These are phyloP conservation scores for Pseudogymnoascus sp. DNA, from an alignment of 2,329 filamentous ascomycete genomes.

Conservation along the genomic window DNA sequence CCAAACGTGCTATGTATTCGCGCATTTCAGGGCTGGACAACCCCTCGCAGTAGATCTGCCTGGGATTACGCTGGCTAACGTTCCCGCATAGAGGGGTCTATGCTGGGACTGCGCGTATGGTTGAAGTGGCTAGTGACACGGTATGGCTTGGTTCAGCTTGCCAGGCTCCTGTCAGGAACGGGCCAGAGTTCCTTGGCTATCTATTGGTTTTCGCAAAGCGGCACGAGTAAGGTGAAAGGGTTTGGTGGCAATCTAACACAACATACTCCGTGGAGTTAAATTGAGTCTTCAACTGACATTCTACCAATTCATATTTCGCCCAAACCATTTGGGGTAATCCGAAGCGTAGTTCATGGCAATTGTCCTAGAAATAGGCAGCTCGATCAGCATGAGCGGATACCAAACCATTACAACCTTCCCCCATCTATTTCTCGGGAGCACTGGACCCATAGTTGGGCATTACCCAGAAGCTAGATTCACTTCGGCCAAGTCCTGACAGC, in stretches of 20 bases:
- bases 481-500: neutral
- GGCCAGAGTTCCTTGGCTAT: conserved; percentile 1
- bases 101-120: neutral
- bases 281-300: neutral
- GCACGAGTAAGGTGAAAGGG: neutral
- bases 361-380: neutral
- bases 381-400: conserved; percentile 1
- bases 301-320: neutral
- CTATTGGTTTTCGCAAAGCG: neutral
- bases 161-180: neutral
- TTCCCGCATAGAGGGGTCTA: neutral
- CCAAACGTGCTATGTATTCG: neutral
- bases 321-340: neutral
- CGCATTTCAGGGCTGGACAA: neutral
- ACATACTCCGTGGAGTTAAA: neutral
- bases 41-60: neutral
- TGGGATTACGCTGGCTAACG: neutral
- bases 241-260: neutral
- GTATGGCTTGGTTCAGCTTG: neutral
- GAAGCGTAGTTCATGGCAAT: neutral
- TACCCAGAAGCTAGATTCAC: neutral
- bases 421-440: neutral
- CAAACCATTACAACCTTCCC: neutral
- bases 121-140: neutral
- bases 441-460: neutral